Percentiles rank a stretch among this genome's conserved stretches.
phyloP scores from a whole-genome alignment of 768 basidiomycete genomes.

The Auricularia cornea region DNA sequence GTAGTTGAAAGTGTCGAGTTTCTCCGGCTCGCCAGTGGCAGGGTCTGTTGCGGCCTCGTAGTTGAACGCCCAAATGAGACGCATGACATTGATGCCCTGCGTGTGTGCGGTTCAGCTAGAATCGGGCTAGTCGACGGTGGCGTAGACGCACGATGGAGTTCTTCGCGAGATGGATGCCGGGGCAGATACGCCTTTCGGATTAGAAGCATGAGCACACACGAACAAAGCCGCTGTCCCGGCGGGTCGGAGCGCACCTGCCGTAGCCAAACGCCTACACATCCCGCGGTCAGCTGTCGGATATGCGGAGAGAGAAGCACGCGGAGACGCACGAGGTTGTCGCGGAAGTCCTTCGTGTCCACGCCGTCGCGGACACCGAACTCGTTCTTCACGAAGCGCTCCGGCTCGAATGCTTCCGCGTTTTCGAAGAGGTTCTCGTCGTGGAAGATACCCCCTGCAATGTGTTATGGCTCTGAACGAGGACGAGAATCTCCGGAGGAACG shows the following conservation, averaged over 20 bases:
- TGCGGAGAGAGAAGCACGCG: background rate
- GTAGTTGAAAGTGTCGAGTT: background rate
- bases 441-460: conserved; percentile 19
- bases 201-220: conserved; percentile 9
- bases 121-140: background rate
- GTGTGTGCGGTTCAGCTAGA: background rate
- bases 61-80: conserved; percentile 25
- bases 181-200: conserved; percentile 15
- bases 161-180: conserved; percentile 17
- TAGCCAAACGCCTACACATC: background rate
- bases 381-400: conserved; percentile 37
- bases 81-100: conserved; percentile 20
- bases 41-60: conserved; percentile 14
- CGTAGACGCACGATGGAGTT: conserved; percentile 11
- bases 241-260: conserved; percentile 13
- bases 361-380: conserved; percentile 12
- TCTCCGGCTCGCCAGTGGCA: conserved; percentile 3
- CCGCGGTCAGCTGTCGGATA: too few species aligned
- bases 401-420: conserved; percentile 38
- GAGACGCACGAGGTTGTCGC: background rate
- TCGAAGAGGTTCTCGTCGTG: conserved; percentile 25
- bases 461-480: background rate
- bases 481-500: background rate
- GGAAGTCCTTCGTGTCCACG: conserved; percentile 5
- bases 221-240: conserved; percentile 11